A percentile compares a stretch with the other conserved stretches of the same genome.
Conservation (phyloP, 2,329 filamentous ascomycete species). For the Trichoderma sp. region DNA sequence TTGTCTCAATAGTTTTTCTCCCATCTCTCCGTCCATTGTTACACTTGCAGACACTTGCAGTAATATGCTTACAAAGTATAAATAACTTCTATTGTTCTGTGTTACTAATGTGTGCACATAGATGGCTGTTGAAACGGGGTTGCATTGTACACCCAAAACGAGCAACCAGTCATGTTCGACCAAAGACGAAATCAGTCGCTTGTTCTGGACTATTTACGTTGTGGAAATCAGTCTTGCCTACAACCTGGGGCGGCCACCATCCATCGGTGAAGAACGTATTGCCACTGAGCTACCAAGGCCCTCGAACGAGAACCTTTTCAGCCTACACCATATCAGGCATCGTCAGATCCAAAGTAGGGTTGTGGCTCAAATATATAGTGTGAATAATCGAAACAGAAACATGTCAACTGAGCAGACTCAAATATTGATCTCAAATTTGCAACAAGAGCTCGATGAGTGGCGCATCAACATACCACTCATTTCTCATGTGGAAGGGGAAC, state of each 20-base stretch:
- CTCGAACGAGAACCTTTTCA: not conserved
- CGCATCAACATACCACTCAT: not conserved
- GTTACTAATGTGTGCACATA: not conserved
- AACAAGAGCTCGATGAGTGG: not conserved
- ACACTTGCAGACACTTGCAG: too few relatives aligned
- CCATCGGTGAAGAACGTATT: not conserved
- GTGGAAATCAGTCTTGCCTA: not conserved
- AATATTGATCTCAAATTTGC: not conserved
- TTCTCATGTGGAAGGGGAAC: not conserved
- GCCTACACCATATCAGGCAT: not conserved
- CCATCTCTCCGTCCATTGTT: not conserved
- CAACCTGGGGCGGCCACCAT: not conserved
- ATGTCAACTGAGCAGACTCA: not conserved
- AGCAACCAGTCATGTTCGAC: not conserved
- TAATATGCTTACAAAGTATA: not conserved
- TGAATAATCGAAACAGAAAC: not conserved
- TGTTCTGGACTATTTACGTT: not conserved
- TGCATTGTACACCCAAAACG: not conserved
- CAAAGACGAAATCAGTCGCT: not conserved
- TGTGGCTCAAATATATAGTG: not conserved
- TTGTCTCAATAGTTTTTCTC: not conserved
- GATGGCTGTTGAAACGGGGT: not conserved
- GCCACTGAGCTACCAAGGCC: not conserved
- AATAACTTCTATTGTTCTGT: not conserved
- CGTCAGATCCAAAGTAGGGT: not conserved